phyloP scores from a whole-genome alignment of 352 stramenopile genomes.

The Nothophytophthora sp. region DNA sequence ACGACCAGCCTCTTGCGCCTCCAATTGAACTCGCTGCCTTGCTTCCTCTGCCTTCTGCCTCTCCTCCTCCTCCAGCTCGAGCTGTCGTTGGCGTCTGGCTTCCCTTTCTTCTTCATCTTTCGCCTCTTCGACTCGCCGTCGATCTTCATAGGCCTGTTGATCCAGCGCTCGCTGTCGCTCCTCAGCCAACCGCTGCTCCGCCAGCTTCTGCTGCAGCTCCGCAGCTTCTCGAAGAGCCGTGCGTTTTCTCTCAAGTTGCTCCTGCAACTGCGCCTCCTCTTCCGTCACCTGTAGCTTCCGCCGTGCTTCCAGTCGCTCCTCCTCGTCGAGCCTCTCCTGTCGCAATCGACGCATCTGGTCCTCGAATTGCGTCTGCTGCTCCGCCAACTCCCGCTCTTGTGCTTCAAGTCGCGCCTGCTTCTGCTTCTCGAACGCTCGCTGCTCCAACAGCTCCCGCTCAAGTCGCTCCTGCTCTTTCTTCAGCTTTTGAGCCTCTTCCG shows the following conservation, averaged over 20 bases:
- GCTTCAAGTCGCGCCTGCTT: slow-evolving; percentile 37
- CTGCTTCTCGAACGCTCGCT: slow-evolving; percentile 48
- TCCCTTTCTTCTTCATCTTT: slow-evolving; percentile 25
- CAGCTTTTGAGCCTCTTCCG: slow-evolving; percentile 46
- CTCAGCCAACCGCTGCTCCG: slow-evolving; percentile 17
- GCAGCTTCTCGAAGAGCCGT: slow-evolving; percentile 30
- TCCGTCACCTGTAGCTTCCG: slow-evolving; percentile 25
- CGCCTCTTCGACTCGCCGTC: slow-evolving; percentile 14
- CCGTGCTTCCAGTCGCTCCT: slow-evolving; percentile 28
- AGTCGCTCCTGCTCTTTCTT: slow-evolving; percentile 38
- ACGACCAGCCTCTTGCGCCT: slow-evolving; percentile 3
- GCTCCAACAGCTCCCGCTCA: slow-evolving; percentile 49
- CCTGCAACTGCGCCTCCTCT: slow-evolving; percentile 34
- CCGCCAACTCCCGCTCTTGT: slow-evolving; percentile 37
- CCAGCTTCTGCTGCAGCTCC: slow-evolving; percentile 28
- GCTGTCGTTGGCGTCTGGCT: slow-evolving; percentile 13
- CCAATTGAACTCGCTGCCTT: slow-evolving; percentile 7
- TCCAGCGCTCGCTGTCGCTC: slow-evolving; percentile 24
- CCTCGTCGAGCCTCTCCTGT: slow-evolving; percentile 35
- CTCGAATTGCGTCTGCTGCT: slow-evolving; percentile 41
- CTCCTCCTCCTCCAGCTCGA: slow-evolving; percentile 19
- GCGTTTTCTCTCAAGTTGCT: slow-evolving; percentile 34
- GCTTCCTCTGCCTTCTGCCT: slow-evolving; percentile 3
- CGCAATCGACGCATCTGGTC: slow-evolving; percentile 42
- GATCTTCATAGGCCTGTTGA: slow-evolving; percentile 22